Evolutionary conservation across 164 flowering plant species (phyloP).

Genomic region (Chloranthus sessilifolius): DNA sequence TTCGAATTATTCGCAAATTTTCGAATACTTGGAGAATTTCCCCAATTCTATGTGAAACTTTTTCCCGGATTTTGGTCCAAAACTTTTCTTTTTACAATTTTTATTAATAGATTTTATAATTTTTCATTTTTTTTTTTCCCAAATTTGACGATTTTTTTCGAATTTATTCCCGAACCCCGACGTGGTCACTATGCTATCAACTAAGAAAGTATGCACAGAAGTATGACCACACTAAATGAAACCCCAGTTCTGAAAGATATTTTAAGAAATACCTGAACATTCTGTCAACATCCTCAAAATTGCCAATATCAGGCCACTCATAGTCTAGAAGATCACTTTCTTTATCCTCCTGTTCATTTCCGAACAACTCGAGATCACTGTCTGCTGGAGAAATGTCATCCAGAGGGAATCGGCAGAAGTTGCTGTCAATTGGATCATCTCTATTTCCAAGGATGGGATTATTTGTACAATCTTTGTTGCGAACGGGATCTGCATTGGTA

Average conservation of each 20-base stretch:
- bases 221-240: not conserved
- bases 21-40: too few relatives aligned
- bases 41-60: too few relatives aligned
- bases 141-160: not conserved
- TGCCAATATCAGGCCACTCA: conserved; percentile 76
- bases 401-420: conserved; percentile 34
- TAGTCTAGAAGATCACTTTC: conserved; percentile 46
- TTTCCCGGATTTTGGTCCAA: too few relatives aligned
- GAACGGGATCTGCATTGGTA: conserved; percentile 24
- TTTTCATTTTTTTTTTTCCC: too few relatives aligned
- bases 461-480: conserved; percentile 15
- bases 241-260: not conserved
- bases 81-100: too few relatives aligned
- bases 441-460: conserved; percentile 32
- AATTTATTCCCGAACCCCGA: not conserved
- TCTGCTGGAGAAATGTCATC: conserved; percentile 42
- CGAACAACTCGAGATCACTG: conserved; percentile 40
- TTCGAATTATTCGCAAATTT: too few relatives aligned
- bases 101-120: too few relatives aligned
- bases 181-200: not conserved
- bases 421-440: conserved; percentile 27
- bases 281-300: conserved; percentile 78
- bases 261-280: conserved; percentile 62
- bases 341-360: conserved; percentile 36
- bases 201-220: not conserved